Evolutionary conservation across 2,329 filamentous ascomycete genomes (phyloP).

Genomic region (Ophiocordyceps australis): DNA sequence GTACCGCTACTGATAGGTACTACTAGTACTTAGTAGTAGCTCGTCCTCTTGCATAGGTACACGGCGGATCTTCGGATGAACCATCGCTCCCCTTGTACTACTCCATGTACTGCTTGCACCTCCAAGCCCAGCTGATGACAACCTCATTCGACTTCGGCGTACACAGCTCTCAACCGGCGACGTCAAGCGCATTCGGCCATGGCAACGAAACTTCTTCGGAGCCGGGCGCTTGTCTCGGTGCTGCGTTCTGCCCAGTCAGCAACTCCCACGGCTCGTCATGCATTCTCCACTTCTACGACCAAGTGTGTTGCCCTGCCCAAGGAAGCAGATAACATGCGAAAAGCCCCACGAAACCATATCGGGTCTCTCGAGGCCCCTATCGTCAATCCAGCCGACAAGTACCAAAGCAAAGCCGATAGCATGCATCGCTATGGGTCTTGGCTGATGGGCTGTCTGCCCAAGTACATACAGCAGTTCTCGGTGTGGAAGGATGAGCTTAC

Average conservation of each 20-base stretch:
- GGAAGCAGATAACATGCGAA: constrained; percentile 48
- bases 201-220: constrained; percentile 41
- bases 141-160: neutral
- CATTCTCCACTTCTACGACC: constrained; percentile 29
- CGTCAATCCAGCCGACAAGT: constrained; percentile 88
- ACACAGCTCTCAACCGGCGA: constrained; percentile 24
- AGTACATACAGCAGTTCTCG: constrained; percentile 97
- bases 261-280: constrained; percentile 25
- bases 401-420: constrained; percentile 67
- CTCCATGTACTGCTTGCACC: too few relatives aligned
- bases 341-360: constrained; percentile 35
- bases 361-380: constrained; percentile 59
- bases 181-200: constrained; percentile 23
- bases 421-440: constrained; percentile 93
- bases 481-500: constrained; percentile 99
- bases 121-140: too few relatives aligned
- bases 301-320: constrained; percentile 37
- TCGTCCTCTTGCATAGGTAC: too few relatives aligned
- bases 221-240: constrained; percentile 35
- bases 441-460: constrained; percentile 89
- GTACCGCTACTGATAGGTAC: too few relatives aligned
- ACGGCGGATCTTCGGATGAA: too few relatives aligned
- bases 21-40: too few relatives aligned
- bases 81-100: too few relatives aligned
- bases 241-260: constrained; percentile 31